A percentile compares a stretch with the other conserved stretches of the same genome.
Evolutionary conservation across 1,284 basidiomycete species (phyloP).

Genomic region (Naganishia liquefaciens): DNA sequence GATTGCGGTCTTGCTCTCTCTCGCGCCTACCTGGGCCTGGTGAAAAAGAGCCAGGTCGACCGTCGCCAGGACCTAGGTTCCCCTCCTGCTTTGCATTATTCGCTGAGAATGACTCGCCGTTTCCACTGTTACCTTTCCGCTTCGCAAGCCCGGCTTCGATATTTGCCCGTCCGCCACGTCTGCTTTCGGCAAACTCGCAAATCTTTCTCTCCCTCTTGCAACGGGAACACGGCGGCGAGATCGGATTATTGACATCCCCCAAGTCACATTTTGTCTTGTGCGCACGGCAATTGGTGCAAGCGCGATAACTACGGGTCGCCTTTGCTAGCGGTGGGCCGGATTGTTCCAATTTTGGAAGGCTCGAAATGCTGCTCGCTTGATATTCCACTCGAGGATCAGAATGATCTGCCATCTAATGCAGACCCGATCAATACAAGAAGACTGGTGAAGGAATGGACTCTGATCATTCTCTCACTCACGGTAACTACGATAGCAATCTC

Average conservation of each 20-base stretch:
- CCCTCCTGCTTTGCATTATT: too few species aligned
- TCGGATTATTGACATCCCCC: slow-evolving; percentile 55
- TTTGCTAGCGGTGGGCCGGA: background rate
- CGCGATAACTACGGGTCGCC: slow-evolving; percentile 27
- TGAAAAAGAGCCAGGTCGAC: too few species aligned
- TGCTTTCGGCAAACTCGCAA: slow-evolving; percentile 54
- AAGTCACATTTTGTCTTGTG: slow-evolving; percentile 56
- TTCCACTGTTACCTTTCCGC: slow-evolving; percentile 10
- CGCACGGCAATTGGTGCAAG: slow-evolving; percentile 33
- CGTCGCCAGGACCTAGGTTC: too few species aligned
- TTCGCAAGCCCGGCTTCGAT: slow-evolving; percentile 38
- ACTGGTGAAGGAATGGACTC: too few species aligned
- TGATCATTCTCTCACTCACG: too few species aligned
- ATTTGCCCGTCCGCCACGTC: slow-evolving; percentile 43
- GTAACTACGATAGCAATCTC: too few species aligned
- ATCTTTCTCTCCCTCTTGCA: slow-evolving; percentile 55
- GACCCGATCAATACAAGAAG: too few species aligned
- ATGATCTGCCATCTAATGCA: background rate
- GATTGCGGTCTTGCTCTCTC: too few species aligned
- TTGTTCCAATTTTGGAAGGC: background rate
- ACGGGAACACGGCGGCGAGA: slow-evolving; percentile 54
- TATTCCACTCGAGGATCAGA: background rate
- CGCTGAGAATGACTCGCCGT: too few species aligned
- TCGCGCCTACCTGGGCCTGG: too few species aligned
- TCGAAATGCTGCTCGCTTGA: background rate